These are phyloP conservation scores for Pharnaceum exiguum DNA, from an alignment of 148 eudicot genomes.

Conservation along the genomic window DNA sequence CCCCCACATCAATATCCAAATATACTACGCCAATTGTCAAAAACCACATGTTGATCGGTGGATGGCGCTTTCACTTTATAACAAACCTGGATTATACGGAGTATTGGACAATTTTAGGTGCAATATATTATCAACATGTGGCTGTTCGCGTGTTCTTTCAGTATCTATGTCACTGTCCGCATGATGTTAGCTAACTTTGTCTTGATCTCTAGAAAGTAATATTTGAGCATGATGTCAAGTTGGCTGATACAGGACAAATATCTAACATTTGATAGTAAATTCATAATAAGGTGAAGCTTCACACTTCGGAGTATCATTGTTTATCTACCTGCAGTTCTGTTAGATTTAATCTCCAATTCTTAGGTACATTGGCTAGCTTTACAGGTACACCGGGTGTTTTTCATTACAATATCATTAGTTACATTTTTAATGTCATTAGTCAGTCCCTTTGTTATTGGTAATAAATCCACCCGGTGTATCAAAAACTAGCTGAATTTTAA, in stretches of 20 bases:
- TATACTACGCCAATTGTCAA: not conserved
- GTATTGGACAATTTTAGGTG: slow-evolving; percentile 3
- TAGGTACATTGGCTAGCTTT: no score
- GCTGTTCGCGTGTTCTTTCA: no score
- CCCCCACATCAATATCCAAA: no score
- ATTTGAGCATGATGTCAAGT: not conserved
- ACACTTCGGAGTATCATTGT: no score
- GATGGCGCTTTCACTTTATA: no score
- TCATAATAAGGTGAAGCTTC: not conserved
- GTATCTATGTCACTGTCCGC: not conserved
- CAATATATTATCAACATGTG: slow-evolving; percentile 1
- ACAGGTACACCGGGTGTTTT: no score
- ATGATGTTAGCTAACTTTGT: not conserved
- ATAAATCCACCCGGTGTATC: no score
- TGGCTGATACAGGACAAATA: not conserved
- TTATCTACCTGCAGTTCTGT: no score
- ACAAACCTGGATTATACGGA: not conserved
- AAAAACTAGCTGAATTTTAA: not conserved
- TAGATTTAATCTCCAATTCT: no score
- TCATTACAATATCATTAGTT: no score
- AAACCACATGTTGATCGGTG: not conserved
- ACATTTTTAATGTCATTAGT: no score
- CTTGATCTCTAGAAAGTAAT: not conserved
- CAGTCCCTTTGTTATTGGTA: no score
- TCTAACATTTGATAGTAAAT: not conserved